These are phyloP conservation scores for Gigaspora rosea DNA, from an alignment of 192 early-diverging fungal species.

Conservation along the genomic window DNA sequence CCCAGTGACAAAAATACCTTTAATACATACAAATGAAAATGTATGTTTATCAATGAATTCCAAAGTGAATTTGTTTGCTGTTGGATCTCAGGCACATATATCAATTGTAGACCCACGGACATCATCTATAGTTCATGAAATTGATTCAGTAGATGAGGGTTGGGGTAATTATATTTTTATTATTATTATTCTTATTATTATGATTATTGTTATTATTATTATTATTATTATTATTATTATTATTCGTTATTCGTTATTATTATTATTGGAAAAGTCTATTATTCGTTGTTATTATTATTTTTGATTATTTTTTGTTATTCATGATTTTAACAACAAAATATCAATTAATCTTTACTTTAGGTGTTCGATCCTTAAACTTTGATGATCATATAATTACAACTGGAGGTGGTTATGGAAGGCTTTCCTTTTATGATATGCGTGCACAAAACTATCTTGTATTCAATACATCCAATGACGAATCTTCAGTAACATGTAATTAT, in stretches of 20 bases:
- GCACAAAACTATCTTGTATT: constrained; percentile 52
- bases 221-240: not conserved
- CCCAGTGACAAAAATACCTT: constrained; percentile 34
- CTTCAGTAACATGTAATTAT: constrained; percentile 24
- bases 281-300: too few species aligned
- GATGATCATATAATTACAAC: constrained; percentile 53
- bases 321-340: too few species aligned
- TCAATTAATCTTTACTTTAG: too few species aligned
- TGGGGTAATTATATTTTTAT: constrained; percentile 45
- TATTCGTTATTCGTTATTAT: too few species aligned
- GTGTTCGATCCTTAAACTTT: constrained; percentile 60
- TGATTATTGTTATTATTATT: not conserved
- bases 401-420: constrained; percentile 63
- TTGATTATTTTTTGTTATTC: not conserved
- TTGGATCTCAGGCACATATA: constrained; percentile 47
- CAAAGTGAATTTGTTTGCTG: constrained; percentile 37
- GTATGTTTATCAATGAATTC: constrained; percentile 44
- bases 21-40: constrained; percentile 35
- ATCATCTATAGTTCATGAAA: constrained; percentile 43
- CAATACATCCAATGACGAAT: constrained; percentile 19
- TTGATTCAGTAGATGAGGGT: constrained; percentile 63
- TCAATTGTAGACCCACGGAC: constrained; percentile 40
- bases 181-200: not conserved
- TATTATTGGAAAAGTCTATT: too few species aligned
- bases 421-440: constrained; percentile 67